Conservation (phyloP, 495 filamentous ascomycete species). For the Aspergillus steynii region DNA sequence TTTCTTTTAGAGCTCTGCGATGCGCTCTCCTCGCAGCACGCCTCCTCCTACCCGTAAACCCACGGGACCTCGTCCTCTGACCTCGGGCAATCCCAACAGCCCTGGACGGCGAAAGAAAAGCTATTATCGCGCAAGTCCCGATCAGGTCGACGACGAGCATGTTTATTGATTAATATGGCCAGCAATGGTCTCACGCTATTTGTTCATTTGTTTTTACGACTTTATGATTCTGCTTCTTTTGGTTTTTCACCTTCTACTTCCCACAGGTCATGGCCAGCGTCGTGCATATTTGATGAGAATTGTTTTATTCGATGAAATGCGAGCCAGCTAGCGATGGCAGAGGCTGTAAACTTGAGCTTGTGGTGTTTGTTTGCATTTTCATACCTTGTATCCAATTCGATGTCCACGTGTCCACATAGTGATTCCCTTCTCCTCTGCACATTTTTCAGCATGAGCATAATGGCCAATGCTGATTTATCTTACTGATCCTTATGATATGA, state of each 20-base stretch:
- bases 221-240: slow-evolving; percentile 17
- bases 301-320: slow-evolving; percentile 5
- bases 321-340: slow-evolving; percentile 7
- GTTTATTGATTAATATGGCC: slow-evolving; percentile 28
- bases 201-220: slow-evolving; percentile 7
- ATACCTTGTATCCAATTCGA: slow-evolving; percentile 19
- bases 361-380: slow-evolving; percentile 6
- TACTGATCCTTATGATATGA: no score
- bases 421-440: slow-evolving; percentile 24
- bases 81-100: slow-evolving; percentile 46
- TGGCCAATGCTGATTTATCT: background rate
- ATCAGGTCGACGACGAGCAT: slow-evolving; percentile 47
- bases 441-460: slow-evolving; percentile 6
- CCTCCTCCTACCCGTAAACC: slow-evolving; percentile 53
- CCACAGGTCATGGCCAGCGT: slow-evolving; percentile 10
- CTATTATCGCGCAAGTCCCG: slow-evolving; percentile 49
- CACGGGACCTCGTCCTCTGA: slow-evolving; percentile 55
- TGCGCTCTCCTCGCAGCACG: slow-evolving; percentile 39
- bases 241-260: slow-evolving; percentile 7
- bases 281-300: slow-evolving; percentile 3
- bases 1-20: slow-evolving; percentile 34
- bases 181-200: background rate
- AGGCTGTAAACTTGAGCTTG: slow-evolving; percentile 16
- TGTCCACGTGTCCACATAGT: slow-evolving; percentile 22
- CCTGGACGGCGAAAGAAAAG: slow-evolving; percentile 46